Evolutionary conservation across 2,329 filamentous ascomycete species (phyloP).

Genomic region (Hymenoscyphus albidus): DNA sequence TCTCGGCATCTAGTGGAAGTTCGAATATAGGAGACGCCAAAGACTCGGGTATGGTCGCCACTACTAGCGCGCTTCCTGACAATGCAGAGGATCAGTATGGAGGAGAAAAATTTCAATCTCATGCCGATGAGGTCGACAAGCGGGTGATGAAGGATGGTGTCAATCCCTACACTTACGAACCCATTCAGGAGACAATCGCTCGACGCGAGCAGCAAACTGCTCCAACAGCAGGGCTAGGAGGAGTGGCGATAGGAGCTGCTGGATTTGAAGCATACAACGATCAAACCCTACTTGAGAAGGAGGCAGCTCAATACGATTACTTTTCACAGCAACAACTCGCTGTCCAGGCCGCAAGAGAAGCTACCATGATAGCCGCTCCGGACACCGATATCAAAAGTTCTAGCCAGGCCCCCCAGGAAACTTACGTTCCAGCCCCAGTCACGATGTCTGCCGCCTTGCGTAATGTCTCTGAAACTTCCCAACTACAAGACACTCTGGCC

Average conservation of each 20-base stretch:
- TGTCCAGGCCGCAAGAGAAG: slow-evolving; percentile 21
- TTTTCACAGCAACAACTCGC: slow-evolving; percentile 18
- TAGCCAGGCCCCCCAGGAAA: background rate
- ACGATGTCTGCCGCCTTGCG: slow-evolving; percentile 25
- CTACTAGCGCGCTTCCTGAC: slow-evolving; percentile 38
- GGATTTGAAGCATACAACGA: slow-evolving; percentile 24
- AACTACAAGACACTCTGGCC: slow-evolving; percentile 11
- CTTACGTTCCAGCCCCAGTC: slow-evolving; percentile 11
- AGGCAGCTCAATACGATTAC: slow-evolving; percentile 18
- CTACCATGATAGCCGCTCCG: slow-evolving; percentile 21
- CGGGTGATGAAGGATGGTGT: slow-evolving; percentile 52
- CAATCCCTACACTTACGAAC: slow-evolving; percentile 50
- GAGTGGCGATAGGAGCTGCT: slow-evolving; percentile 21
- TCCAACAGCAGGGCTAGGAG: slow-evolving; percentile 23
- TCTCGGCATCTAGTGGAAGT: slow-evolving; percentile 78
- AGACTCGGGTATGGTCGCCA: slow-evolving; percentile 58
- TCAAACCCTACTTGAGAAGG: slow-evolving; percentile 10
- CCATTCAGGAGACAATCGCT: slow-evolving; percentile 21
- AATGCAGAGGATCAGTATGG: slow-evolving; percentile 28
- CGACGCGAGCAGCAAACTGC: slow-evolving; percentile 8
- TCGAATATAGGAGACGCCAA: slow-evolving; percentile 51
- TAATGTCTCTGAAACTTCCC: slow-evolving; percentile 13
- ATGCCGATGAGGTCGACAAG: slow-evolving; percentile 47
- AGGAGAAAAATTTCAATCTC: slow-evolving; percentile 44
- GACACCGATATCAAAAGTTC: slow-evolving; percentile 10